Evolutionary conservation across 768 basidiomycete genomes (phyloP), one percentile per base, ranked within the genome.

Genomic region (Rhizopogon vulgaris): DNA sequence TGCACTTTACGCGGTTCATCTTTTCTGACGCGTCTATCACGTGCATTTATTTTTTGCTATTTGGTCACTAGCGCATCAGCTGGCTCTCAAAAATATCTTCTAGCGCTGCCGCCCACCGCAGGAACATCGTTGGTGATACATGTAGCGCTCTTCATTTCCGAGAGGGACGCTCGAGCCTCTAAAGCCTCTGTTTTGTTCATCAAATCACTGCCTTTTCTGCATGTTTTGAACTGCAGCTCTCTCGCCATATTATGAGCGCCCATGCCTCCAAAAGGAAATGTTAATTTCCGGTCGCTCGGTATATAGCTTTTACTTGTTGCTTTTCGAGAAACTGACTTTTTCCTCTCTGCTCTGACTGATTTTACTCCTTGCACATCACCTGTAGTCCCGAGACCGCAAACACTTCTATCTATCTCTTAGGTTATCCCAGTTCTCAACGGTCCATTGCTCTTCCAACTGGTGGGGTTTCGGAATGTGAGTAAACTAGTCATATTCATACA

Each of bases 11-110:
- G 52, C 68, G 67, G 67, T 68, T 68, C 56, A 54, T 55, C 52
- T 64, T 60, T 51, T 36, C 37, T 28, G 62, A 59, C 67, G 68
- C 68, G 67, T 56, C 25, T 46, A 51, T 68, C 67, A 68, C 66
- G 64, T 68, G 67, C 6, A 48, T 66, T 67, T 67, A 67, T 63
- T 67, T 66, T 54, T 8, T 48, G 14, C 25, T 54, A 52, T 54
- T 52, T 52, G 49, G 18, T n/a, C n/a, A n/a, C n/a, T n/a, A n/a
- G n/a, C n/a, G n/a, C n/a, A n/a, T n/a, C n/a, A n/a, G n/a, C 1
- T 22, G 3, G 22, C 22, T 22, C 22, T 3, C 22, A 22, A 22
- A 22, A 22, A 22, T 22, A 22, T 22, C 14, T 3, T 7, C 32
- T 7, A 46, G 45, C 45, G 45, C 45, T 22, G 45, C 34, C 45